Evolutionary conservation across 305 asterid genomes (phyloP), one percentile per base, ranked within the genome.

Genomic region (Petunia hybrid): DNA sequence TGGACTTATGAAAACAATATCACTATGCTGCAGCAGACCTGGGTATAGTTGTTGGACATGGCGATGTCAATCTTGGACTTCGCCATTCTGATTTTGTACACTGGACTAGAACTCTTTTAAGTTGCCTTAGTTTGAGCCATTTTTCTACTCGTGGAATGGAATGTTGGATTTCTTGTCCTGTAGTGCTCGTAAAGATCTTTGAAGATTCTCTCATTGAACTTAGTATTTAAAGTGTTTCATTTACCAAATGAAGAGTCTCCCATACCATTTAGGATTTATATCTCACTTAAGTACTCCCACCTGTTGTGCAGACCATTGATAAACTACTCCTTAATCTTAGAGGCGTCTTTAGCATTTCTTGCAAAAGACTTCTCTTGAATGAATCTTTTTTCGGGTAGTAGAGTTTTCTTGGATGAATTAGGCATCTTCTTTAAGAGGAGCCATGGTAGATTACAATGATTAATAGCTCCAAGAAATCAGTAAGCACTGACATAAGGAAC

Each of bases 171-270:
- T 73, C 43, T 12, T 35, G 35, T 62, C 16, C 59, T 16, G 16
- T 69, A 51, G 45, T 51, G 63, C 78, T 51, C 35, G 78, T 48
- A 35, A 73, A 51, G 62, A 48, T 51, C 63, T 51, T 48, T 46
- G 3, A 35, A 73, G 35, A 13, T 48, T 73, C 46, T 73, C 51
- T 36, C 45, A 36, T 73, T 12, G 36, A 51, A 12, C 13, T 51
- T 13, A 36, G 78, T 6, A 2, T 73, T 7, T 8, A 73, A 13
- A 13, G 63, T 51, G 13, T 73, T 73, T 13, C 45, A 48, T 41
- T 36, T 73, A 51, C 46, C 46, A 14, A 73, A 13, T 48, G 51
- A 73, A 51, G 36, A 4, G 46, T 53, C 31, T 3, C 36, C 61
- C 45, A 48, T 51, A 51, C 46, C 36, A 39, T 36, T 71, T 51